Conservation (phyloP, 2,329 filamentous ascomycete species). For the Cercospora zeina region DNA sequence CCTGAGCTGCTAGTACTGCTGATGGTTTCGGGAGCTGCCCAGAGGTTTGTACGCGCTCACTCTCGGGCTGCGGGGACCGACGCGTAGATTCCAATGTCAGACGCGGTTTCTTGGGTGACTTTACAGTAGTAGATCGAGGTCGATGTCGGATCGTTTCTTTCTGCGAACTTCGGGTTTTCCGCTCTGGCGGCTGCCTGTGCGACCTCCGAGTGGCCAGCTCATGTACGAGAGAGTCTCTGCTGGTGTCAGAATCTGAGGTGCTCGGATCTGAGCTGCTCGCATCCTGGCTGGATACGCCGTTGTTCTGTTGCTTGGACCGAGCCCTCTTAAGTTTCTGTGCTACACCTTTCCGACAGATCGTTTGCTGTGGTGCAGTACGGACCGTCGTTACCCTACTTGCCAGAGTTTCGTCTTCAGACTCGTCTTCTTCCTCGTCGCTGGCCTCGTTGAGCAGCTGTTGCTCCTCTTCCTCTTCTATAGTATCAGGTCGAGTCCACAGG, state of each 20-base stretch:
- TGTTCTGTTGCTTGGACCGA: not conserved
- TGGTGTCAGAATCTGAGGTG: not conserved
- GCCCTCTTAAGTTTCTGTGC: constrained; percentile 27
- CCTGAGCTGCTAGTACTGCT: not conserved
- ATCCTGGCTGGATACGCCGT: constrained; percentile 17
- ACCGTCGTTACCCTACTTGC: not conserved
- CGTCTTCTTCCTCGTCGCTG: constrained; percentile 17
- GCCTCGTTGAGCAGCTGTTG: constrained; percentile 21
- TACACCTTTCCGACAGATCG: constrained; percentile 26
- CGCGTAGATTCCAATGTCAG: not conserved
- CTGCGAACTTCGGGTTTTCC: not conserved
- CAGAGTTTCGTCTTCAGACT: constrained; percentile 20
- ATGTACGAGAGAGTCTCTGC: constrained; percentile 21
- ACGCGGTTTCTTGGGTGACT: constrained; percentile 4
- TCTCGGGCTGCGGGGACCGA: not conserved
- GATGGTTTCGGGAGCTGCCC: constrained; percentile 4
- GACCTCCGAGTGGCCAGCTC: constrained; percentile 13
- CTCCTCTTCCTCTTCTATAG: constrained; percentile 16
- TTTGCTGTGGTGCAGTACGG: not conserved
- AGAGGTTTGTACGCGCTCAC: not conserved
- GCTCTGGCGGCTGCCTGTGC: not conserved
- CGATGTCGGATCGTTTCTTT: not conserved
- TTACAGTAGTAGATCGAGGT: not conserved
- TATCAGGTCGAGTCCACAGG: constrained; percentile 14
- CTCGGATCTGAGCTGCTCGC: constrained; percentile 13